Evolutionary conservation across 2,329 filamentous ascomycete species (phyloP).

Genomic region (Tricladium varicosporioides): DNA sequence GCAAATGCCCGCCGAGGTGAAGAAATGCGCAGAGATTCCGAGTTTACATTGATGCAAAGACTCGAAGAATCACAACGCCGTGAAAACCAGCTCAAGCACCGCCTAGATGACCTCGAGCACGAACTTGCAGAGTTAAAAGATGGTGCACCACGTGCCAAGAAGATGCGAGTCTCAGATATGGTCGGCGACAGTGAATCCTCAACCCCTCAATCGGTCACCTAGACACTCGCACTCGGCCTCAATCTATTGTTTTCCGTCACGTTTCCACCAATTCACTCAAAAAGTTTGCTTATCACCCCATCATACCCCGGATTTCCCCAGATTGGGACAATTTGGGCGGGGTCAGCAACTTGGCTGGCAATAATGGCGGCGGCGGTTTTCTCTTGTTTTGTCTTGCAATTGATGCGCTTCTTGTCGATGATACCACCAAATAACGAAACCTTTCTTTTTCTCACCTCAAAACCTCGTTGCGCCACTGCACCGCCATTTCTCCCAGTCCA

Average conservation of each 20-base stretch:
- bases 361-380: slow-evolving; percentile 2
- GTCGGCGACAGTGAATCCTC: slow-evolving; percentile 35
- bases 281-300: no score
- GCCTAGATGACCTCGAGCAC: slow-evolving; percentile 74
- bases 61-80: slow-evolving; percentile 75
- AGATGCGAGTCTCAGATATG: slow-evolving; percentile 52
- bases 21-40: slow-evolving; percentile 54
- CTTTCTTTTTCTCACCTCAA: slow-evolving; percentile 7
- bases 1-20: slow-evolving; percentile 61
- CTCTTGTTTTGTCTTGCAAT: slow-evolving; percentile 3
- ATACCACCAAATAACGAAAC: slow-evolving; percentile 23
- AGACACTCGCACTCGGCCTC: slow-evolving; percentile 3
- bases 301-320: neutral
- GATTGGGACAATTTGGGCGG: neutral
- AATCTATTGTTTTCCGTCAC: neutral
- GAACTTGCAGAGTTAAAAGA: slow-evolving; percentile 42
- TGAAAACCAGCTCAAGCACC: slow-evolving; percentile 78
- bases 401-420: slow-evolving; percentile 18
- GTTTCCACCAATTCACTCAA: neutral
- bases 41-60: slow-evolving; percentile 55
- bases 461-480: neutral
- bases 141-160: slow-evolving; percentile 50
- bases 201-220: slow-evolving; percentile 31
- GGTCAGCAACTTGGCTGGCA: neutral
- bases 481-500: no score